Evolutionary conservation across 805 yeast genomes (phyloP), one percentile per base, ranked within the genome.

Genomic region (Kuraishia borneana): DNA sequence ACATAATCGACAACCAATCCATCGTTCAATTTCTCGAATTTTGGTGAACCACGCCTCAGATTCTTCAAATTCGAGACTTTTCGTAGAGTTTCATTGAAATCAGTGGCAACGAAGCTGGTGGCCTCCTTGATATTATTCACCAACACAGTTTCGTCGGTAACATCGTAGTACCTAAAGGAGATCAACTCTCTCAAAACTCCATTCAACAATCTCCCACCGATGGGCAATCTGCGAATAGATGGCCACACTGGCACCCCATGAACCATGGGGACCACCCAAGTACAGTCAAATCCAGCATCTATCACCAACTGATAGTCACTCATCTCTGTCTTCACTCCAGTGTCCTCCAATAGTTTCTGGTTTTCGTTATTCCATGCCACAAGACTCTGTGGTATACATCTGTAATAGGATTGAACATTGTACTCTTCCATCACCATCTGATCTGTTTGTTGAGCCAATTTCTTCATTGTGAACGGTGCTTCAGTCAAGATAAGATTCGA

Each of bases 341-440:
- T 28, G 12, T 45, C 48, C 38, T 54, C 52, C 14, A 60, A 35
- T 1, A 37, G 26, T 19, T 50, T 17, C 29, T 30, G 26, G 21
- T 39, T 32, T 13, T 36, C 31, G 32, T 58, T 57, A 33, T 66
- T 61, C 76, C 85, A 83, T 2, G 88, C 87, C 2, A 73, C 66
- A 37, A 76, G 64, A 0, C 73, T 65, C 2, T 70, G 75, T 0
- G 73, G 65, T 0, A 82, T 72, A 17, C 83, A 70, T 38, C 94
- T 65, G 42, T 76, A 81, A 39, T 83, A 68, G 21, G 74, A 69
- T 10, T 65, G 65, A 48, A 92, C 82, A 3, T 84, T 94, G 49
- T 79, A 92, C 49, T 92, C 97, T 54, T 92, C 99, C 58, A 94
- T 89, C 1, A 92, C 70, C 0, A 92, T 81, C 56, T 87, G 95